phyloP scores from a whole-genome alignment of 164 flowering plant genomes.

The Vitis cinerea region DNA sequence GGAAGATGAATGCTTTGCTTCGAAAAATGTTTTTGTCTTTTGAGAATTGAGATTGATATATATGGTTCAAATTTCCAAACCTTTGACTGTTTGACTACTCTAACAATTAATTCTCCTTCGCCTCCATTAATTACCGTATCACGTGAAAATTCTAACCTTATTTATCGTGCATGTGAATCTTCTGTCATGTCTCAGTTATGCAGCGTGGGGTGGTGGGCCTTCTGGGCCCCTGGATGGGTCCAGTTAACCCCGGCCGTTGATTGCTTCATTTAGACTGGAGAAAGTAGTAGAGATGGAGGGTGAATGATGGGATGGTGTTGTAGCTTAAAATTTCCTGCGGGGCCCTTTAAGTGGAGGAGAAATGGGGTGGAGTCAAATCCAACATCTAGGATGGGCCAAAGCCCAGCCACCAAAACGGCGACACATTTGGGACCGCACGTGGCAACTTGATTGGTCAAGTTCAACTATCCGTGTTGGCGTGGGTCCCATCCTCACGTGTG shows the following conservation, averaged over 20 bases:
- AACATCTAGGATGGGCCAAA: background rate
- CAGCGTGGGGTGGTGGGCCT: background rate
- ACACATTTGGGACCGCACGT: slow-evolving; percentile 30
- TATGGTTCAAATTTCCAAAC: background rate
- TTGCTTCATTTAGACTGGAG: too few relatives aligned
- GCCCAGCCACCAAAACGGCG: slow-evolving; percentile 44
- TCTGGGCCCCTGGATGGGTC: too few relatives aligned
- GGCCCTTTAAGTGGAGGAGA: too few relatives aligned
- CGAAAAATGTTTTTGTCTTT: slow-evolving; percentile 7
- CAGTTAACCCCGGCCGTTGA: too few relatives aligned
- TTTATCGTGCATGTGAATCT: background rate
- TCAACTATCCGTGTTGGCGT: background rate
- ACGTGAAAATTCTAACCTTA: too few relatives aligned
- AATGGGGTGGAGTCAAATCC: slow-evolving; percentile 8
- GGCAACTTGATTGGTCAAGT: slow-evolving; percentile 2
- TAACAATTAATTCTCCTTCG: background rate
- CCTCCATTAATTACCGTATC: too few relatives aligned
- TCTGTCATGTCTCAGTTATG: background rate
- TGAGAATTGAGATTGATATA: too few relatives aligned
- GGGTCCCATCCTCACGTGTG: slow-evolving; percentile 17
- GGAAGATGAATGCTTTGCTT: slow-evolving; percentile 3
- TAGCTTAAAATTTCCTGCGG: too few relatives aligned
- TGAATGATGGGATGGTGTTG: too few relatives aligned
- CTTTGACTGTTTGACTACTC: slow-evolving; percentile 7
- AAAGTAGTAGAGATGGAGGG: too few relatives aligned